A percentile compares a stretch with the other conserved stretches of the same genome.
Conservation (phyloP, 2,329 filamentous ascomycete genomes). For the Amphichorda felina region DNA sequence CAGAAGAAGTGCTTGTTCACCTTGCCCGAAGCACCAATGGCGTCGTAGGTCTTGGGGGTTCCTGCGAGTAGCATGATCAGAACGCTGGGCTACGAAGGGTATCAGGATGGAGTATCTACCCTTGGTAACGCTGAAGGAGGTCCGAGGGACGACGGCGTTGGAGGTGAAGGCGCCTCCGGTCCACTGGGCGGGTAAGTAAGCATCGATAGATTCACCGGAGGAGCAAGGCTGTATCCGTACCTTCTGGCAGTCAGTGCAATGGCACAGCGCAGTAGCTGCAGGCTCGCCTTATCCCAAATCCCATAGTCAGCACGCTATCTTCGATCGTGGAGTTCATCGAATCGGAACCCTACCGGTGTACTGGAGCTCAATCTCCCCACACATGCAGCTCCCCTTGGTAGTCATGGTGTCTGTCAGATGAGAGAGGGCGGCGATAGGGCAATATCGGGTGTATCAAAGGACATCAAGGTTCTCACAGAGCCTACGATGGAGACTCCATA, state of each 20-base stretch:
- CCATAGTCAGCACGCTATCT: neutral
- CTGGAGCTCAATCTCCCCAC: constrained; percentile 20
- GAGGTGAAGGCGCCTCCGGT: constrained; percentile 41
- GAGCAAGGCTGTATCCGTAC: constrained; percentile 12
- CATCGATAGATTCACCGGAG: neutral
- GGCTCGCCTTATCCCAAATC: constrained; percentile 21
- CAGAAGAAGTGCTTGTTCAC: constrained; percentile 46
- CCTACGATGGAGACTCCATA: neutral
- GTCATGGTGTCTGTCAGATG: constrained; percentile 2
- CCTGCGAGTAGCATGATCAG: constrained; percentile 16
- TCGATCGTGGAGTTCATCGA: neutral
- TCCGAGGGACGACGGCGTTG: constrained; percentile 36
- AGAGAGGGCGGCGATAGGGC: neutral
- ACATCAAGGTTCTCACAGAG: neutral
- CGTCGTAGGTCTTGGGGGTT: constrained; percentile 32
- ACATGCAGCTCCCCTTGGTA: constrained; percentile 22
- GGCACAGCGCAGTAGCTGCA: constrained; percentile 32
- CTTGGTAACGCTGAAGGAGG: constrained; percentile 34
- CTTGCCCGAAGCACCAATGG: constrained; percentile 35
- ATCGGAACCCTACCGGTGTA: constrained; percentile 14
- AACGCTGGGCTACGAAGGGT: neutral
- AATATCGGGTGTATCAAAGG: neutral
- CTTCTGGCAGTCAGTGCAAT: constrained; percentile 43
- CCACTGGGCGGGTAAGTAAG: constrained; percentile 19
- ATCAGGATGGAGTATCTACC: constrained; percentile 15